phyloP scores from a whole-genome alignment of 805 yeast genomes.

The Monosporozyma aquatica region DNA sequence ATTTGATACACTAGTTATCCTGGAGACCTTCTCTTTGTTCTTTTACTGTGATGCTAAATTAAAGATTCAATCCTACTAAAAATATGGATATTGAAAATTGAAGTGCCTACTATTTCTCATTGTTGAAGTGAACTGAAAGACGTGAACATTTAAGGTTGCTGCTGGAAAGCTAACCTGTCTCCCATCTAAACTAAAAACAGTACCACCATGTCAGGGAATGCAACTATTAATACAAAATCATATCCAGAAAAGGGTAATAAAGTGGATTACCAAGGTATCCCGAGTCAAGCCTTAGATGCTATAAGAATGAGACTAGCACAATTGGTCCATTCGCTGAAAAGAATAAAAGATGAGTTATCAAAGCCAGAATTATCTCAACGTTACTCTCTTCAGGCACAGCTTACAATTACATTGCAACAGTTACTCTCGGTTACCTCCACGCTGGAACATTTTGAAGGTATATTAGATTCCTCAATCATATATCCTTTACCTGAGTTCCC shows the following conservation, averaged over 20 bases:
- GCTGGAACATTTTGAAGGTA: conserved; percentile 49
- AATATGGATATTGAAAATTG: too few species aligned
- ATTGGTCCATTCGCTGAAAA: conserved; percentile 48
- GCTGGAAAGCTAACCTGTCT: too few species aligned
- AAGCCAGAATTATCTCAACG: conserved; percentile 40
- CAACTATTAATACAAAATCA: not conserved
- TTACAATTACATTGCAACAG: conserved; percentile 76
- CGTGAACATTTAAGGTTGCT: too few species aligned
- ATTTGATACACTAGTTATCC: too few species aligned
- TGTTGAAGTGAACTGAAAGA: too few species aligned
- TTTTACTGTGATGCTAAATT: too few species aligned
- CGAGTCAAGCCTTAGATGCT: conserved; percentile 54
- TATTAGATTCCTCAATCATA: conserved; percentile 58
- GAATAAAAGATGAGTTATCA: conserved; percentile 46
- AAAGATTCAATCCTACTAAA: too few species aligned
- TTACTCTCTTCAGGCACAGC: conserved; percentile 67
- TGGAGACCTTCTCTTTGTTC: too few species aligned
- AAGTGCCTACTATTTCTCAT: too few species aligned
- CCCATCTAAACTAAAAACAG: too few species aligned
- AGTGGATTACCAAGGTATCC: conserved; percentile 36
- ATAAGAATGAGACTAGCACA: conserved; percentile 54
- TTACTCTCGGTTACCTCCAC: conserved; percentile 66
- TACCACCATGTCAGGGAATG: not conserved
- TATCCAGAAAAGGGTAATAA: not conserved
- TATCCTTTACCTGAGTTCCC: conserved; percentile 84